phyloP scores from a whole-genome alignment of 805 yeast genomes.

The Yamadazyma ubonensis region DNA sequence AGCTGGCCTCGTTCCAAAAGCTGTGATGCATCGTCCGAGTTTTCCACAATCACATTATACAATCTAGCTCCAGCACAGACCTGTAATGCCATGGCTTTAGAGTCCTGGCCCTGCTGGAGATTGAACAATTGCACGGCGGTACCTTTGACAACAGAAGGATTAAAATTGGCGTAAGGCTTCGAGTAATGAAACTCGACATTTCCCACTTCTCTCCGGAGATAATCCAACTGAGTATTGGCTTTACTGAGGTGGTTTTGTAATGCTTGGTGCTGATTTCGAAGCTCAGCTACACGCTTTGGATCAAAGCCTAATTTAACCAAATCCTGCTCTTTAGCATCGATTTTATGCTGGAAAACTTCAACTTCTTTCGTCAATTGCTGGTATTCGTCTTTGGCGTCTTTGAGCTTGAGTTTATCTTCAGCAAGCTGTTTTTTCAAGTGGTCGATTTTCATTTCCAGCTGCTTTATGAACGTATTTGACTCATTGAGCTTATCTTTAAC shows the following conservation, averaged over 20 bases:
- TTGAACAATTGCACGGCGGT: constrained; percentile 83
- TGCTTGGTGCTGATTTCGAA: constrained; percentile 46
- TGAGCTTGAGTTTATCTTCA: constrained; percentile 48
- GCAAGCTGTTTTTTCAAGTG: constrained; percentile 55
- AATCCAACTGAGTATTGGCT: constrained; percentile 49
- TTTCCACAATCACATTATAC: constrained; percentile 88
- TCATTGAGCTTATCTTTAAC: constrained; percentile 56
- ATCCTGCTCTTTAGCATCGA: constrained; percentile 38
- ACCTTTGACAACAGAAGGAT: constrained; percentile 71
- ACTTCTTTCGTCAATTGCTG: constrained; percentile 43
- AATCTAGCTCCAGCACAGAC: constrained; percentile 91
- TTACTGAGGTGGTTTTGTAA: constrained; percentile 46
- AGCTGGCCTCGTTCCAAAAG: constrained; percentile 76
- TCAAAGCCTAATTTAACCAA: constrained; percentile 57
- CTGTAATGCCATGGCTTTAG: constrained; percentile 80
- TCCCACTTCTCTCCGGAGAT: constrained; percentile 60
- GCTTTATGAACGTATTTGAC: constrained; percentile 55
- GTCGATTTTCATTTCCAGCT: constrained; percentile 55
- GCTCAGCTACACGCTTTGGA: constrained; percentile 40
- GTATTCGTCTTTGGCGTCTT: constrained; percentile 52
- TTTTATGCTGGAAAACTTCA: constrained; percentile 37
- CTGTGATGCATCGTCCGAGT: constrained; percentile 79
- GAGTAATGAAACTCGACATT: constrained; percentile 75
- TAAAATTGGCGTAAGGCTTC: constrained; percentile 60
- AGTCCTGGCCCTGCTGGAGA: constrained; percentile 53